Evolutionary conservation across 164 flowering plant genomes (phyloP).

Genomic region (Piper betle): DNA sequence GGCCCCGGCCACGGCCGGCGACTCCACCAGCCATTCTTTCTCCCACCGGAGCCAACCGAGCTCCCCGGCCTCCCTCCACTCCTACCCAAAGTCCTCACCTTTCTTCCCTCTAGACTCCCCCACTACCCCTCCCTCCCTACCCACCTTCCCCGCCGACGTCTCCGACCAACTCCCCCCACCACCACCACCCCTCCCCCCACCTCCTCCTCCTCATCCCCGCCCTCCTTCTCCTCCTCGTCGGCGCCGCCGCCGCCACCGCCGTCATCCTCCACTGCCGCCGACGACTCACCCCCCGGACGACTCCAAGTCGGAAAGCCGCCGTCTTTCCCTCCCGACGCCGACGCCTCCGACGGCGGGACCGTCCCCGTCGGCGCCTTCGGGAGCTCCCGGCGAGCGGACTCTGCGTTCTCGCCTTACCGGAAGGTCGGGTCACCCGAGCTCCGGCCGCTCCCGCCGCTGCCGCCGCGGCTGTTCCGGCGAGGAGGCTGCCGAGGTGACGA

Average conservation of each 20-base stretch:
- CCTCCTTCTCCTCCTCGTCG: constrained; percentile 14
- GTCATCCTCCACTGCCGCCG: constrained; percentile 7
- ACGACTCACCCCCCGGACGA: constrained; percentile 12
- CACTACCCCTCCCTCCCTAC: constrained; percentile 33
- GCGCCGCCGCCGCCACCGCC: constrained; percentile 11
- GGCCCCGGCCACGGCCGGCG: constrained; percentile 18
- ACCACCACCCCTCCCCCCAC: constrained; percentile 13
- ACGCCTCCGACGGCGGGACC: constrained; percentile 14
- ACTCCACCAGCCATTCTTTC: constrained; percentile 49
- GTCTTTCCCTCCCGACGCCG: constrained; percentile 13
- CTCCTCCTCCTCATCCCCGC: constrained; percentile 21
- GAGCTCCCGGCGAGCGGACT: constrained; percentile 19
- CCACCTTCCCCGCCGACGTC: constrained; percentile 52
- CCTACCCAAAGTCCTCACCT: constrained; percentile 19
- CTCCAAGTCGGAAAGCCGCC: constrained; percentile 24
- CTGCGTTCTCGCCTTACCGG: constrained; percentile 12
- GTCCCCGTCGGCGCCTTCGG: constrained; percentile 44
- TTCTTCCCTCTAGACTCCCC: constrained; percentile 37
- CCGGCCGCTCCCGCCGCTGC: constrained; percentile 46
- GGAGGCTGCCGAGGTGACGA: no score
- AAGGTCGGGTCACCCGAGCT: constrained; percentile 62
- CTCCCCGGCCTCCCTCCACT: constrained; percentile 27
- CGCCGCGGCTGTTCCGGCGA: constrained; percentile 15
- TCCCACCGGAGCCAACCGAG: constrained; percentile 17
- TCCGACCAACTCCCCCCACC: constrained; percentile 24